These are phyloP conservation scores for Tricholoma matsutake DNA, from an alignment of 768 basidiomycete species.

Conservation along the genomic window DNA sequence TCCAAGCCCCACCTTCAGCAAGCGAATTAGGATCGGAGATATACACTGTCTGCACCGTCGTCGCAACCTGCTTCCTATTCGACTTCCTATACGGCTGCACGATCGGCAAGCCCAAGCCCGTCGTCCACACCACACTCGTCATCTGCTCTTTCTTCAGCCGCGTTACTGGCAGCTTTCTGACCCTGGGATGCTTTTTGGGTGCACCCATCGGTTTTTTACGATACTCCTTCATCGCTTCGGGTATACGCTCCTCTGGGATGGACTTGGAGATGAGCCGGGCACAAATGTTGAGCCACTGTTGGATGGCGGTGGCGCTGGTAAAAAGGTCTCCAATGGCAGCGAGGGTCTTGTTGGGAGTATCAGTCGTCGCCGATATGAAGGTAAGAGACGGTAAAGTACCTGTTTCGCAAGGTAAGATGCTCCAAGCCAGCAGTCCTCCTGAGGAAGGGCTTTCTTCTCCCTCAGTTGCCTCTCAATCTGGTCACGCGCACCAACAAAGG, in stretches of 20 bases:
- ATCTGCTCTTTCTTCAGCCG: constrained; percentile 83
- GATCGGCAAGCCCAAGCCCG: constrained; percentile 90
- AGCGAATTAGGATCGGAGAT: constrained; percentile 84
- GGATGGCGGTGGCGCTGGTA: constrained; percentile 87
- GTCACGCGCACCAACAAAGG: constrained; percentile 89
- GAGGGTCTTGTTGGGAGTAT: constrained; percentile 47
- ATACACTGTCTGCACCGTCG: constrained; percentile 80
- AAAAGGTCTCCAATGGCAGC: constrained; percentile 89
- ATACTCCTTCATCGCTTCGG: constrained; percentile 36
- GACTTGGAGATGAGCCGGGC: constrained; percentile 86
- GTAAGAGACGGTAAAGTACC: constrained; percentile 33
- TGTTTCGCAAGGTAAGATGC: constrained; percentile 80
- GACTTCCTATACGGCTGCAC: constrained; percentile 93
- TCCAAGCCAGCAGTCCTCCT: constrained; percentile 70
- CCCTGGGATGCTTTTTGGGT: constrained; percentile 4
- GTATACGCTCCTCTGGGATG: constrained; percentile 68
- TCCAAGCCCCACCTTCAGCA: constrained; percentile 50
- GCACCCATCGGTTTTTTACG: constrained; percentile 1
- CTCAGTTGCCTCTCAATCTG: constrained; percentile 90
- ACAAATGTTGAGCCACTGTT: constrained; percentile 82
- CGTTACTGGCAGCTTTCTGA: constrained; percentile 22
- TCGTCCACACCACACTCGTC: constrained; percentile 96
- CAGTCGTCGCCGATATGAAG: constrained; percentile 1
- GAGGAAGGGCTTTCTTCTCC: constrained; percentile 67
- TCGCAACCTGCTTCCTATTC: constrained; percentile 79